A percentile compares a stretch with the other conserved stretches of the same genome.
Evolutionary conservation across 169 alveolate genomes (phyloP).

Genomic region (Amoebophrya sp.): DNA sequence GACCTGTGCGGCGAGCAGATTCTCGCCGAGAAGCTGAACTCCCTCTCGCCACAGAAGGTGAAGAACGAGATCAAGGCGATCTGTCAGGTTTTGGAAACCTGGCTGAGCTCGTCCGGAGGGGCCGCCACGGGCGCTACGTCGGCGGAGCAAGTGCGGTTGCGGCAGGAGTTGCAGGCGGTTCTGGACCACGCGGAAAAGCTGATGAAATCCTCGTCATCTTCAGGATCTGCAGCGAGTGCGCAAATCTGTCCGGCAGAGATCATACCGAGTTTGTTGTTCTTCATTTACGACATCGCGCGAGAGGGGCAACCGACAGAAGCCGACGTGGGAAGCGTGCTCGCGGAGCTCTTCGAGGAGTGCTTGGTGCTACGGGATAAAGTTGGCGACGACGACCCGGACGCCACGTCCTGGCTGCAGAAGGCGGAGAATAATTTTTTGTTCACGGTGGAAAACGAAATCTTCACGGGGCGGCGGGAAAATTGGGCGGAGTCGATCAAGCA

Average conservation of each 20-base stretch:
- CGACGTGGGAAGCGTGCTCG: neutral
- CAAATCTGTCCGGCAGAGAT: no score
- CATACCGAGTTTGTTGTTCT: no score
- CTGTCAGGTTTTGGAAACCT: neutral
- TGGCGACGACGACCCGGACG: neutral
- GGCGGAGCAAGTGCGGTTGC: neutral
- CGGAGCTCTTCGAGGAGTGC: neutral
- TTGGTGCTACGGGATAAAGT: neutral
- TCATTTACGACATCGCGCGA: no score
- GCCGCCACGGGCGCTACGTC: neutral
- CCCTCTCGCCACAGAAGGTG: no score
- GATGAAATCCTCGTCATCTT: no score
- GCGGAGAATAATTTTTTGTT: neutral
- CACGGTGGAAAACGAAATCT: neutral
- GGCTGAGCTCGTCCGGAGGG: neutral
- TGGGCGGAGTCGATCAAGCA: neutral
- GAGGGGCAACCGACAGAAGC: neutral
- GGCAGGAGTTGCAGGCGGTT: neutral
- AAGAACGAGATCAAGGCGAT: neutral
- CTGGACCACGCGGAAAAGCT: no score
- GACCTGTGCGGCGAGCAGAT: no score
- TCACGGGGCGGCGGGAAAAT: neutral
- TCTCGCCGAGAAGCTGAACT: no score
- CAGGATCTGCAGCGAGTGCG: no score
- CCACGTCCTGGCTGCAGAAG: neutral